phyloP scores from a whole-genome alignment of 148 eudicot genomes.

The Chenopodium formosanum region DNA sequence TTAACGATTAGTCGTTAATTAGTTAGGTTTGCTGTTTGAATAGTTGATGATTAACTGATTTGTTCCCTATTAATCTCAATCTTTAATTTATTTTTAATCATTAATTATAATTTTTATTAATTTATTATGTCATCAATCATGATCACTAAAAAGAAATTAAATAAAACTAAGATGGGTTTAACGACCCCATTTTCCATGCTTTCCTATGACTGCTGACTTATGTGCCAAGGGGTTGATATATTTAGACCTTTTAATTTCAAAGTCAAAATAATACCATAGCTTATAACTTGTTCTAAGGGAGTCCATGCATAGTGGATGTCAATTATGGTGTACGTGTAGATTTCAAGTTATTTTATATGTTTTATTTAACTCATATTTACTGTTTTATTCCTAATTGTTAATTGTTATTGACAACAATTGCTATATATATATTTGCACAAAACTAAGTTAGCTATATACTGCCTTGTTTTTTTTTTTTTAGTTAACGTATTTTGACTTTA shows the following conservation, averaged over 20 bases:
- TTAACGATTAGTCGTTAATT: not conserved
- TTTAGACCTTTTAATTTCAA: not conserved
- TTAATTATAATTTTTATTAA: not conserved
- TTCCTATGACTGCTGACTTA: not conserved
- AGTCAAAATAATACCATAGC: not conserved
- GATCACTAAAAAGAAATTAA: not conserved
- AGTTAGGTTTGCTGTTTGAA: not conserved
- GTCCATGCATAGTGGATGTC: not conserved
- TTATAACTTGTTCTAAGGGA: not conserved
- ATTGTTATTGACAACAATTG: no score
- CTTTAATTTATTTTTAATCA: not conserved
- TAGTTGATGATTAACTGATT: not conserved
- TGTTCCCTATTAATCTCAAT: no score
- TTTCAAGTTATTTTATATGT: no score
- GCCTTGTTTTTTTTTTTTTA: no score
- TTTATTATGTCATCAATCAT: not conserved
- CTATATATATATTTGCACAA: no score
- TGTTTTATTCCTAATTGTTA: no score
- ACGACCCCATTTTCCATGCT: not conserved
- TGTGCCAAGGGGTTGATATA: no score
- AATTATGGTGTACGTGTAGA: no score
- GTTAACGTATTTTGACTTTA: no score
- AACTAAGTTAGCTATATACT: no score
- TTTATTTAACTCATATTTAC: no score
- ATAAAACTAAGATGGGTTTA: not conserved